Percentiles rank a stretch among this genome's conserved stretches.
These are phyloP conservation scores for Clarkia xantiana DNA, from an alignment of 345 rosid genomes.

Conservation along the genomic window DNA sequence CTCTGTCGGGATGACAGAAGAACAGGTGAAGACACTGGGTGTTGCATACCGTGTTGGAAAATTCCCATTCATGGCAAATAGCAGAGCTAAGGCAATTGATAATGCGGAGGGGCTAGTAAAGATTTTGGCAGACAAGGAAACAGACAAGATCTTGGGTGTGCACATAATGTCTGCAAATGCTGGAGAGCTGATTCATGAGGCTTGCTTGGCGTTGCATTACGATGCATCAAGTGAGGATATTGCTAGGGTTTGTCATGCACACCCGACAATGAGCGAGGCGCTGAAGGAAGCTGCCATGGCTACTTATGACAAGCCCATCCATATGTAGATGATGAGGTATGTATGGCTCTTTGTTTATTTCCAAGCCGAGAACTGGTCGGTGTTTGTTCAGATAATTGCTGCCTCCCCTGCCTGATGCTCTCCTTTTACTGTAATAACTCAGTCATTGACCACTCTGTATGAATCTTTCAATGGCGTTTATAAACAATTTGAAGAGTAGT, in stretches of 20 bases:
- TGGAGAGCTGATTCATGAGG: conserved; percentile 96
- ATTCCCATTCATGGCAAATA: conserved; percentile 95
- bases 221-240: conserved; percentile 93
- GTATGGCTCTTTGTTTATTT: too few relatives aligned
- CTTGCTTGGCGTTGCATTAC: conserved; percentile 69
- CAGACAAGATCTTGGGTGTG: conserved; percentile 88
- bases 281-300: conserved; percentile 99
- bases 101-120: conserved; percentile 81
- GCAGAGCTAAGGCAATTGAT: conserved; percentile 98
- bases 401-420: too few relatives aligned
- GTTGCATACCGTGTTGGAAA: conserved; percentile 72
- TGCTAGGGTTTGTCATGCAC: conserved; percentile 96
- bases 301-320: conserved; percentile 96
- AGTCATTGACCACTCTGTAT: too few relatives aligned
- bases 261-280: conserved; percentile 99
- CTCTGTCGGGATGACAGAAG: conserved; percentile 93
- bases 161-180: conserved; percentile 95
- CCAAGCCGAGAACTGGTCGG: too few relatives aligned
- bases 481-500: too few relatives aligned
- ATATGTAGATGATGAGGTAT: conserved; percentile 26
- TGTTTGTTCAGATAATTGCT: too few relatives aligned
- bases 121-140: conserved; percentile 91
- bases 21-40: conserved; percentile 80
- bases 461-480: too few relatives aligned
- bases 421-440: too few relatives aligned